These are phyloP conservation scores for Euptelea pleiosperma DNA, from an alignment of 164 flowering plant species.

Conservation along the genomic window DNA sequence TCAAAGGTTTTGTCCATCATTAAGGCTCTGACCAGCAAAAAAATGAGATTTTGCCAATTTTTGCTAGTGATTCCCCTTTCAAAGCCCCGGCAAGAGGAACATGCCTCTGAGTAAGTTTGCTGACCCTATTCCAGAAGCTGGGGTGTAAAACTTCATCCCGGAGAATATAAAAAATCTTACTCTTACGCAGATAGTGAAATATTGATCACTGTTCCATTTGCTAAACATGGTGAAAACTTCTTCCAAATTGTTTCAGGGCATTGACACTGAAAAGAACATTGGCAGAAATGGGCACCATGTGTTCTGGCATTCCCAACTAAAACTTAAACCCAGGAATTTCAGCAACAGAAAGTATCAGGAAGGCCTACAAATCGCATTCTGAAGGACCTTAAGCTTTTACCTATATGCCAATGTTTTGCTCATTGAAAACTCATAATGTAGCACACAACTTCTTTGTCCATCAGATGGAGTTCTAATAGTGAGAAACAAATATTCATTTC, in stretches of 20 bases:
- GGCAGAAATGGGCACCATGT: too few species aligned
- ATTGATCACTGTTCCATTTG: too few species aligned
- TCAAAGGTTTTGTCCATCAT: too few species aligned
- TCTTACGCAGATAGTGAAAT: too few species aligned
- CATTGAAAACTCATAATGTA: conserved; percentile 16
- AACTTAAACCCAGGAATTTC: conserved; percentile 15
- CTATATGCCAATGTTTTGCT: conserved; percentile 9
- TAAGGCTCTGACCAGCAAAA: background rate
- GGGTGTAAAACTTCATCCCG: background rate
- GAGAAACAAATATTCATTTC: conserved; percentile 19
- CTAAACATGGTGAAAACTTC: too few species aligned
- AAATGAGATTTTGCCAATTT: background rate
- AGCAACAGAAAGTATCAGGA: conserved; percentile 9
- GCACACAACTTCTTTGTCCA: conserved; percentile 23
- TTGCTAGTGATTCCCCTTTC: conserved; percentile 2
- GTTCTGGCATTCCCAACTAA: background rate
- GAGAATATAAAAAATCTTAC: too few species aligned
- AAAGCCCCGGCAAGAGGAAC: background rate
- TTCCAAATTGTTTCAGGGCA: background rate
- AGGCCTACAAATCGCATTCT: conserved; percentile 3
- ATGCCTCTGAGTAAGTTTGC: conserved; percentile 5
- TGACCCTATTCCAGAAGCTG: background rate
- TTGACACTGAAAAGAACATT: too few species aligned
- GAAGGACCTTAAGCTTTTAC: conserved; percentile 15
- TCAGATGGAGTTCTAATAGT: conserved; percentile 13